Percentiles rank a stretch among this genome's conserved stretches.
These are phyloP conservation scores for Coemansia sp. DNA, from an alignment of 192 early-diverging fungal genomes.

Conservation along the genomic window DNA sequence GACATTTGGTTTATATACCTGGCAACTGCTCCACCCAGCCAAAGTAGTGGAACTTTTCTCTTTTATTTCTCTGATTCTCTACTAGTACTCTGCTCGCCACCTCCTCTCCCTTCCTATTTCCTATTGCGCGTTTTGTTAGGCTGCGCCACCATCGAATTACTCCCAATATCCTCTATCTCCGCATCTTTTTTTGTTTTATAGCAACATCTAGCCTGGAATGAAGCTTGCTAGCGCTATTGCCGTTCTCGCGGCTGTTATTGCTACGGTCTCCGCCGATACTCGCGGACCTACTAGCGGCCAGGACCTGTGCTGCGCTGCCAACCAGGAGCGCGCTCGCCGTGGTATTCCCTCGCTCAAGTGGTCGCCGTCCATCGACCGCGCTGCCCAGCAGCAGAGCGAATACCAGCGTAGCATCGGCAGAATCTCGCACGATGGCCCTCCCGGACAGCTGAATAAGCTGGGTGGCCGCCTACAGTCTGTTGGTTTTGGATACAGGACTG, in stretches of 20 bases:
- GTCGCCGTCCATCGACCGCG: constrained; percentile 23
- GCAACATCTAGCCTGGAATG: constrained; percentile 23
- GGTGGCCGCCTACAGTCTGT: constrained; percentile 21
- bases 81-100: not conserved
- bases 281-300: constrained; percentile 25
- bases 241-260: constrained; percentile 23
- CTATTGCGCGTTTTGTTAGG: constrained; percentile 16
- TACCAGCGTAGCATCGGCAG: constrained; percentile 15
- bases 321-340: constrained; percentile 21
- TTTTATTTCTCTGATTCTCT: not conserved
- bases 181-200: constrained; percentile 1
- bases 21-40: not conserved
- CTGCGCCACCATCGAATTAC: constrained; percentile 25
- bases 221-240: constrained; percentile 32
- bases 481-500: constrained; percentile 28
- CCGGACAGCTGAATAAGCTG: constrained; percentile 14
- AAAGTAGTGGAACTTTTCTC: not conserved
- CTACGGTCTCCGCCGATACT: constrained; percentile 18
- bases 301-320: constrained; percentile 53
- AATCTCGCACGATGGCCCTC: constrained; percentile 24
- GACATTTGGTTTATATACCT: not conserved
- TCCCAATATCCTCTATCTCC: not conserved
- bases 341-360: constrained; percentile 34
- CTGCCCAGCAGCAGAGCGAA: constrained; percentile 29
- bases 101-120: not conserved